A percentile compares a stretch with the other conserved stretches of the same genome.
These are phyloP conservation scores for Apophysomyces ossiformis DNA, from an alignment of 371 early-diverging fungal genomes.

Conservation along the genomic window DNA sequence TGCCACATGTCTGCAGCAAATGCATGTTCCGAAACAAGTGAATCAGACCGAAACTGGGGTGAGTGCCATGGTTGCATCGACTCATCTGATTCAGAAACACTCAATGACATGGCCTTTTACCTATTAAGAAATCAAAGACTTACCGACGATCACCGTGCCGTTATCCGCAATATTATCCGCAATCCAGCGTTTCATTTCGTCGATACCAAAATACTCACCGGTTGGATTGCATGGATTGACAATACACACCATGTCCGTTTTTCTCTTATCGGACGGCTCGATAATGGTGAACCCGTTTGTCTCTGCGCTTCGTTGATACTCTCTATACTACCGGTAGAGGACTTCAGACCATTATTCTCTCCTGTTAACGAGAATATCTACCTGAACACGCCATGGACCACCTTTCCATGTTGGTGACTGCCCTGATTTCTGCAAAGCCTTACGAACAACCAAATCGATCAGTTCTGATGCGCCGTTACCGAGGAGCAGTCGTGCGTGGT, in stretches of 20 bases:
- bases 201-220: slow-evolving; percentile 77
- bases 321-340: slow-evolving; percentile 68
- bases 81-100: slow-evolving; percentile 58
- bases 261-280: slow-evolving; percentile 49
- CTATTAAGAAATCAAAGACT: slow-evolving; percentile 9
- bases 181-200: slow-evolving; percentile 73
- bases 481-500: slow-evolving; percentile 64
- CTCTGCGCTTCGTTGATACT: slow-evolving; percentile 83
- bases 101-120: too few relatives aligned
- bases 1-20: slow-evolving; percentile 61
- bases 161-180: slow-evolving; percentile 63
- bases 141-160: slow-evolving; percentile 77
- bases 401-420: slow-evolving; percentile 71
- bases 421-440: slow-evolving; percentile 48
- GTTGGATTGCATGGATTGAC: slow-evolving; percentile 92
- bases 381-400: slow-evolving; percentile 80
- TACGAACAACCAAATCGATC: slow-evolving; percentile 82
- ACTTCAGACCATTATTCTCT: neutral
- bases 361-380: slow-evolving; percentile 18
- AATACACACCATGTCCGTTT: slow-evolving; percentile 71
- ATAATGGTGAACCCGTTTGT: slow-evolving; percentile 72
- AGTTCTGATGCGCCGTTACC: slow-evolving; percentile 90
- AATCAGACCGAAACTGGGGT: slow-evolving; percentile 73
- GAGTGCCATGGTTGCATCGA: slow-evolving; percentile 92
- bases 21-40: slow-evolving; percentile 68